Conservation (phyloP, 1,139 yeast genomes). For the Pneumocystis sp. region DNA sequence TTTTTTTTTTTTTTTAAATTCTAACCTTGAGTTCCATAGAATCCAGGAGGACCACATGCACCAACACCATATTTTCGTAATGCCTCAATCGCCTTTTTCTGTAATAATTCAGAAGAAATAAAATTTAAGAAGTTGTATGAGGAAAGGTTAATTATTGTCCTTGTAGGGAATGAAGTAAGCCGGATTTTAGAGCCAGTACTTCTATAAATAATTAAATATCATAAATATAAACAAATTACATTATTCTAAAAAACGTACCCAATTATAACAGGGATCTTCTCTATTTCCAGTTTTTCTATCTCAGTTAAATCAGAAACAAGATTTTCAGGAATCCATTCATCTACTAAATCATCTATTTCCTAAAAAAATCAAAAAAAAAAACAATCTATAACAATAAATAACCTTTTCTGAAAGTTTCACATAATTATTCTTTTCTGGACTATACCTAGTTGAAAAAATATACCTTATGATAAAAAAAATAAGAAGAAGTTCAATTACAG, state of each 20-base stretch:
- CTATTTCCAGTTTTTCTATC: conserved; percentile 47
- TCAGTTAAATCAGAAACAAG: conserved; percentile 42
- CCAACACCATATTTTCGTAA: conserved; percentile 79
- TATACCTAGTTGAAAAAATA: conserved; percentile 66
- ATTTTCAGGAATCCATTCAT: conserved; percentile 87
- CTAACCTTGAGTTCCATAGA: conserved; percentile 66
- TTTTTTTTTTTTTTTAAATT: not conserved
- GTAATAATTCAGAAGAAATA: conserved; percentile 34
- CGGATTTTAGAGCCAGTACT: conserved; percentile 38
- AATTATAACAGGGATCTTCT: conserved; percentile 46
- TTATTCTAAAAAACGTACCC: conserved; percentile 23
- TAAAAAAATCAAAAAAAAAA: conserved; percentile 2
- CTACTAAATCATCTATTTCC: conserved; percentile 71
- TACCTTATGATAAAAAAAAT: conserved; percentile 76
- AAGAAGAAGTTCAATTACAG: conserved; percentile 62
- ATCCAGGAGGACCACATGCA: conserved; percentile 97
- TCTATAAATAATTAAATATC: conserved; percentile 10
- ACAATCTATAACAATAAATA: not conserved
- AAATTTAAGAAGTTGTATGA: conserved; percentile 48
- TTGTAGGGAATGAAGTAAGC: not conserved
- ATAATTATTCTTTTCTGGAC: conserved; percentile 59
- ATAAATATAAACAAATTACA: not conserved
- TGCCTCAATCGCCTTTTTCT: conserved; percentile 41
- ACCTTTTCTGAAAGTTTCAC: conserved; percentile 41
- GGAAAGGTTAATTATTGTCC: conserved; percentile 23